Percentiles rank a stretch among this genome's conserved stretches.
Evolutionary conservation across 192 early-diverging fungal species (phyloP).

Genomic region (Coemansia erecta): DNA sequence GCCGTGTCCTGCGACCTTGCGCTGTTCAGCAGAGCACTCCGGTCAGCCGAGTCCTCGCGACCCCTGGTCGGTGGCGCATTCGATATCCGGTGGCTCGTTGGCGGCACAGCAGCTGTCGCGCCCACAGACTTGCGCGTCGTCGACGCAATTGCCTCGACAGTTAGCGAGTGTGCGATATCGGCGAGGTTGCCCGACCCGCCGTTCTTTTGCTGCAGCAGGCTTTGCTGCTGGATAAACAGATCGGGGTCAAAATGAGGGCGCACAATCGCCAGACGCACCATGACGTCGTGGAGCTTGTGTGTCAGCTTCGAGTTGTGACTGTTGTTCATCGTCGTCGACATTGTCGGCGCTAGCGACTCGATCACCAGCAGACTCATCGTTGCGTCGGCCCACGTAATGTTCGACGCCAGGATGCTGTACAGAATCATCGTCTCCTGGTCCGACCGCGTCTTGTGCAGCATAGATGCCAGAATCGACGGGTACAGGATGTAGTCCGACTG

Average conservation of each 20-base stretch:
- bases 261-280: slow-evolving; percentile 50
- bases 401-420: slow-evolving; percentile 46
- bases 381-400: slow-evolving; percentile 43
- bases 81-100: slow-evolving; percentile 26
- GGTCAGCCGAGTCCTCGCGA: slow-evolving; percentile 42
- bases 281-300: slow-evolving; percentile 51
- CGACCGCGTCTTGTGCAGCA: slow-evolving; percentile 48
- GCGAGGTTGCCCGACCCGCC: slow-evolving; percentile 10
- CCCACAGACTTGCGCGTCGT: slow-evolving; percentile 47
- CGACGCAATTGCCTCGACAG: slow-evolving; percentile 35
- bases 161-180: slow-evolving; percentile 35
- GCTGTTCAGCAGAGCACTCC: slow-evolving; percentile 14
- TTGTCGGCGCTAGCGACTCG: slow-evolving; percentile 50
- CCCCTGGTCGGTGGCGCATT: slow-evolving; percentile 34
- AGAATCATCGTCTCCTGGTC: slow-evolving; percentile 52
- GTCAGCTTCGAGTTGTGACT: slow-evolving; percentile 47
- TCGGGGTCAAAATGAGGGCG: slow-evolving; percentile 53
- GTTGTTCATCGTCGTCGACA: slow-evolving; percentile 32
- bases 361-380: slow-evolving; percentile 49
- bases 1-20: slow-evolving; percentile 36
- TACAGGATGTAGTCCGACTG: slow-evolving; percentile 52
- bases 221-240: slow-evolving; percentile 51
- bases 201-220: slow-evolving; percentile 19
- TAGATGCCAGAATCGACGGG: slow-evolving; percentile 44
- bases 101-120: background rate